Conservation (phyloP, 768 basidiomycete species). For the Tephrocybe sp. region DNA sequence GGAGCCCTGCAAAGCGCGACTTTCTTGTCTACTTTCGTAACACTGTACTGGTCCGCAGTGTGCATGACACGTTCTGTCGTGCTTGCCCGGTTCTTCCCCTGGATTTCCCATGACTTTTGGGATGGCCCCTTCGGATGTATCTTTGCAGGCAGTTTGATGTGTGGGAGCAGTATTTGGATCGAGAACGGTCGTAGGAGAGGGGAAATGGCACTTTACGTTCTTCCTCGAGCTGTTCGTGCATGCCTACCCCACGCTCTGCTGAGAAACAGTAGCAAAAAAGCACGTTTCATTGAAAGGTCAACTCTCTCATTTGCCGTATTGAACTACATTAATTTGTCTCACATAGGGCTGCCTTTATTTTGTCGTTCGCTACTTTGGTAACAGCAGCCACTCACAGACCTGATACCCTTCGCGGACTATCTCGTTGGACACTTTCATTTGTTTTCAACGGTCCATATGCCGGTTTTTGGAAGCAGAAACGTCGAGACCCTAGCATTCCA, state of each 20-base stretch:
- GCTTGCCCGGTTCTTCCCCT: conserved; percentile 62
- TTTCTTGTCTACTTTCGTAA: conserved; percentile 73
- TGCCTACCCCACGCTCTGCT: conserved; percentile 59
- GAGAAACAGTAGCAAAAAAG: conserved; percentile 38
- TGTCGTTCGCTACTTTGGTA: conserved; percentile 66
- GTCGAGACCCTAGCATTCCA: conserved; percentile 24
- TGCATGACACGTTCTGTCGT: conserved; percentile 69
- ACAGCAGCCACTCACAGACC: conserved; percentile 64
- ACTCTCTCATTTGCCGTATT: conserved; percentile 18
- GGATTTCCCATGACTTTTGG: conserved; percentile 75
- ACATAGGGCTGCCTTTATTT: conserved; percentile 52
- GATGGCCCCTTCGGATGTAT: conserved; percentile 75
- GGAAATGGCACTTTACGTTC: conserved; percentile 79
- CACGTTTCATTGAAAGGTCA: conserved; percentile 55
- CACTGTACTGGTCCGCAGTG: conserved; percentile 68
- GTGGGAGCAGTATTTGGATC: conserved; percentile 78
- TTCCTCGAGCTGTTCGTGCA: conserved; percentile 68
- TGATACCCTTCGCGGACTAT: conserved; percentile 68
- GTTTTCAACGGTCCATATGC: conserved; percentile 60
- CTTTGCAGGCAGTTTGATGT: conserved; percentile 64
- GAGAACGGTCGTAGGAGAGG: conserved; percentile 71
- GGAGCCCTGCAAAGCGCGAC: conserved; percentile 64
- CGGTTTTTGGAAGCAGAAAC: conserved; percentile 50
- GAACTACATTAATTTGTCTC: not conserved
- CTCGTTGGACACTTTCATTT: conserved; percentile 70